Base-by-base conservation (phyloP, 495 filamentous ascomycete species). In the Aspergillus haitiensis region DNA sequence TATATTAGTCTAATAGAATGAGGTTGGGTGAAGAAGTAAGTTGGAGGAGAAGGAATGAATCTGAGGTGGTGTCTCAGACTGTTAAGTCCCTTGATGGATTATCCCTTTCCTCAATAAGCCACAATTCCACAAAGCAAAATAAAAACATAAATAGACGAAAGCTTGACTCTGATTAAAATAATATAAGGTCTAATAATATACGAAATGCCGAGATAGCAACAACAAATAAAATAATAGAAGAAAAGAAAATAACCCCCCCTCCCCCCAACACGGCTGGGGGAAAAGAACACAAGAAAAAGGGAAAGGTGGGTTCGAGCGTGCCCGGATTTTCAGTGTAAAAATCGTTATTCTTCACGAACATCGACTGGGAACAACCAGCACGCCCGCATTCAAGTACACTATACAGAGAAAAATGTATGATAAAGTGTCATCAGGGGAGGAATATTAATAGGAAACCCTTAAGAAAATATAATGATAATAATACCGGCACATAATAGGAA, bases 121-220 rank as follows among this genome's bases (percentile, higher is more conserved):
- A 18, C n/a, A 55, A 21, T 18, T 35, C 27, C 7, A 33, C n/a
- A 55, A 21, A 7, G n/a, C 27, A 6, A 33, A 11, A 13, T 5
- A 15, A 42, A 44, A 7, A 33, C 15, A 32, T 18, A 45, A 44
- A 18, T 8, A 32, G 6, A 9, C 48, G 47, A 39, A 54, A 56
- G 46, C 48, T 15, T 8, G 45, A 52, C 48, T 59, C 46, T 31
- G 50, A 64, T 63, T 63, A 64, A 60, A 59, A 44, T 44, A 59
- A 64, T 59, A 52, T 58, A 47, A 52, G 47, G 27, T 64, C 61
- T 64, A 64, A 64, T 48, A 64, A 64, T 64, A 46, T 54, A 58
- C 37, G 56, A 13, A 47, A 53, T 50, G 16, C 47, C 57, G 42
- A 52, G 10, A 18, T 11, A 42, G 11, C 37, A 27, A 18, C 39